Conservation (phyloP, 768 basidiomycete species). For the Pleurotus djamor region DNA sequence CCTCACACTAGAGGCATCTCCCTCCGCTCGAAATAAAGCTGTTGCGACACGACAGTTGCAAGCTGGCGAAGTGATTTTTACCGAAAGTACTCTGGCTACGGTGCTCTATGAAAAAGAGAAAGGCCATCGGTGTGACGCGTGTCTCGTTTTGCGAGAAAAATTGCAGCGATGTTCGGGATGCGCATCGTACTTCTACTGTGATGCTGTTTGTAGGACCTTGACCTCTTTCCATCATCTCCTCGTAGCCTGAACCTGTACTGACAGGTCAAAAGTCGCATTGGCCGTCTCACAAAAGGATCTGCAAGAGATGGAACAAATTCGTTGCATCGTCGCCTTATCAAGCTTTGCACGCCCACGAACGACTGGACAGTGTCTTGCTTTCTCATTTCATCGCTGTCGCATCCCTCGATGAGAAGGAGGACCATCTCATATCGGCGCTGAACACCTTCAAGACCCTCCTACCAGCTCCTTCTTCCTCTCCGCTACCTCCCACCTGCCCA, state of each 20-base stretch:
- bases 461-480: conserved; percentile 30
- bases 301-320: conserved; percentile 53
- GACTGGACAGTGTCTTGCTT: conserved; percentile 61
- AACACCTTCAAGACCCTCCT: conserved; percentile 41
- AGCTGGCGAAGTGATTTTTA: conserved; percentile 50
- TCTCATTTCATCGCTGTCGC: conserved; percentile 55
- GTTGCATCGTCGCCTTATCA: conserved; percentile 43
- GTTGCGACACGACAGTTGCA: conserved; percentile 34
- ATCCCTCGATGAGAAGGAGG: background rate
- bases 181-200: conserved; percentile 74
- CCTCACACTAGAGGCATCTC: conserved; percentile 39
- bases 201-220: conserved; percentile 48
- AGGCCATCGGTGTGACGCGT: conserved; percentile 65
- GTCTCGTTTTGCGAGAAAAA: conserved; percentile 30
- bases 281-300: conserved; percentile 69
- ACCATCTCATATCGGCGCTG: background rate
- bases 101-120: conserved; percentile 56
- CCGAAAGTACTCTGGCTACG: conserved; percentile 40
- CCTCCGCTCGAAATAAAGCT: conserved; percentile 48
- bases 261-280: conserved; percentile 72
- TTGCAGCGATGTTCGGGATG: conserved; percentile 67
- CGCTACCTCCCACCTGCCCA: conserved; percentile 19
- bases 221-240: conserved; percentile 1
- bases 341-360: conserved; percentile 48
- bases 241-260: background rate